Evolutionary conservation across 225 moss, liverwort and hornwort genomes (phyloP).

Genomic region (Pleurozium schreberi): DNA sequence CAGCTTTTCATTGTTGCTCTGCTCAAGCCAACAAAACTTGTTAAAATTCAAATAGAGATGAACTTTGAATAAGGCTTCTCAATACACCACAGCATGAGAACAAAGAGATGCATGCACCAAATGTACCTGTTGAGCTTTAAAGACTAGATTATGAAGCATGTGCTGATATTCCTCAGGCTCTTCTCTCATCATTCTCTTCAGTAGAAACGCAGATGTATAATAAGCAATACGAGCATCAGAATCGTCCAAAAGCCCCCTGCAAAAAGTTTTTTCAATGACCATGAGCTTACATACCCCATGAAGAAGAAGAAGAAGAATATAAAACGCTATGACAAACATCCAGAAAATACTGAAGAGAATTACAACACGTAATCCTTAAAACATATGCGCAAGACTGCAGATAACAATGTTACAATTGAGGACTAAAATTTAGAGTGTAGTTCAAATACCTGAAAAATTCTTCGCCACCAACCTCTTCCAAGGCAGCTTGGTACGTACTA

Average conservation of each 20-base stretch:
- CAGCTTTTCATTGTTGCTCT: constrained; percentile 99
- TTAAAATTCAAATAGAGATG: neutral
- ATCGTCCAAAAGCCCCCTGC: constrained; percentile 88
- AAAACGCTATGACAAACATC: neutral
- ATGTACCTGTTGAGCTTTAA: constrained; percentile 90
- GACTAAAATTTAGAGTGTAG: neutral
- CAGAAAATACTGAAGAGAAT: neutral
- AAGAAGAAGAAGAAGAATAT: neutral
- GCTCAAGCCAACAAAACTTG: constrained; percentile 11
- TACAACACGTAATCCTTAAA: neutral
- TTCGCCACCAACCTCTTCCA: constrained; percentile 98
- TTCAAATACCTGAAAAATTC: constrained; percentile 88
- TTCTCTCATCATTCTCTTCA: constrained; percentile 97
- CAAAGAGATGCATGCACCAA: neutral
- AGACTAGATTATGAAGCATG: constrained; percentile 97
- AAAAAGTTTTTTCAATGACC: neutral
- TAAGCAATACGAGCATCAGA: constrained; percentile 97
- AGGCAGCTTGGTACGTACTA: constrained; percentile 78
- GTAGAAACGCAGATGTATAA: constrained; percentile 83
- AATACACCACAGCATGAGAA: neutral
- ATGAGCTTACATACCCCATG: neutral
- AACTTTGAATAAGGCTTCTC: neutral
- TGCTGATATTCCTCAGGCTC: constrained; percentile 93
- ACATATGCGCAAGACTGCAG: neutral
- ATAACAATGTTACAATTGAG: neutral